Evolutionary conservation across 2,329 filamentous ascomycete genomes (phyloP), one percentile per base, ranked within the genome.

Genomic region (Colletotrichum somersetense): DNA sequence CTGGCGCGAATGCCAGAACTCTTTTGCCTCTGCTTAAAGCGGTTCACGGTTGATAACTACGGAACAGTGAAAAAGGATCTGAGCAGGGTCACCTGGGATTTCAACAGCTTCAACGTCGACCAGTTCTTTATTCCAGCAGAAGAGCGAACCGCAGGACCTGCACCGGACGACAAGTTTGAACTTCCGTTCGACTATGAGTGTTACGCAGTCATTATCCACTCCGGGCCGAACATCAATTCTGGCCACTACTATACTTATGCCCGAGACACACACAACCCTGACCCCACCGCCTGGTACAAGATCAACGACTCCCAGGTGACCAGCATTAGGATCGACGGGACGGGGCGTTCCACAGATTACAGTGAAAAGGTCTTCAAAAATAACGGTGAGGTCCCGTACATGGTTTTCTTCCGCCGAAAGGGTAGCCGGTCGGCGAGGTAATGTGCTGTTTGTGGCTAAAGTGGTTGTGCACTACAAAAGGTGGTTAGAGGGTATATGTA

Each of bases 171-270:
- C 12, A 82, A 83, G 18, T 86, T 87, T 69, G 76, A 77, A 2
- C 82, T 81, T 0, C 91, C 93, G 0, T 94, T 93, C 78, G 83
- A 85, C 6, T 99, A 98, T 80, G 92, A 97, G 78, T 91, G 93
- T 64, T 98, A 97, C 79, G 96, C 91, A 2, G 92, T 98, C 8
- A 89, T 97, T 66, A 87, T 93, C 73, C 95, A 98, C 80, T 82
- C 89, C 5, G 95, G 95, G 30, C 83, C 83, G 1, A 90, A 87
- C 1, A 85, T 93, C 64, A 88, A 89, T 48, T 89, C 89, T 62
- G 95, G 95, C 0, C 95, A 98, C 81, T 98, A 98, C 80, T 91
- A 92, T 65, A 88, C 91, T 4, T 90, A 92, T 70, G 89, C 93
- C 73, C 88, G 89, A 56, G 89, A 92, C 76, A 85, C 86, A 48